phyloP scores from a whole-genome alignment of 208 protist species.

The Angomonas desouzai region DNA sequence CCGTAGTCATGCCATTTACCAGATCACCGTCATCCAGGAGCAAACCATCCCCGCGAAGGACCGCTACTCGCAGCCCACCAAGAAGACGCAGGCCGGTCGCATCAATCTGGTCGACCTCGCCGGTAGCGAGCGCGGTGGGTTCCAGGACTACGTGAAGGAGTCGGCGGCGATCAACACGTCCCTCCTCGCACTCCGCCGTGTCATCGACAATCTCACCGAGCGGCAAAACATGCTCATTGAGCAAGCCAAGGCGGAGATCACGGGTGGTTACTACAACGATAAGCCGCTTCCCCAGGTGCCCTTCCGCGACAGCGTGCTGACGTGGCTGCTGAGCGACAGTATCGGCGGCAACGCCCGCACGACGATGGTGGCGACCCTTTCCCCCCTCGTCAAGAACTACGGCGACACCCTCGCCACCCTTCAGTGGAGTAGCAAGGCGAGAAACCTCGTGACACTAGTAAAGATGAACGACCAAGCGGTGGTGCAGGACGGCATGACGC shows the following conservation, averaged over 20 bases:
- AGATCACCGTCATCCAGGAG: conserved; percentile 82
- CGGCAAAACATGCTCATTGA: conserved; percentile 89
- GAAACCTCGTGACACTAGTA: conserved; percentile 84
- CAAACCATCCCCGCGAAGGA: conserved; percentile 61
- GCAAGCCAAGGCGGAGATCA: conserved; percentile 75
- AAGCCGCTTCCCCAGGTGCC: conserved; percentile 83
- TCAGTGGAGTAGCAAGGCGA: conserved; percentile 88
- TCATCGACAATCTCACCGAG: conserved; percentile 87
- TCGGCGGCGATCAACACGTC: conserved; percentile 90
- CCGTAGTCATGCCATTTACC: conserved; percentile 89
- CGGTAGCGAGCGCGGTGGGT: conserved; percentile 86
- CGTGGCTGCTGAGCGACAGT: conserved; percentile 88
- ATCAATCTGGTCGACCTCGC: conserved; percentile 91
- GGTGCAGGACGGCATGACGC: conserved; percentile 65
- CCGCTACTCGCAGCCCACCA: conserved; percentile 52
- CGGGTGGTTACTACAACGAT: conserved; percentile 50
- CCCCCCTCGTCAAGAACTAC: conserved; percentile 87
- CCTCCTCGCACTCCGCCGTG: conserved; percentile 75
- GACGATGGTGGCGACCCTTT: conserved; percentile 89
- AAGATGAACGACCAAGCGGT: conserved; percentile 85
- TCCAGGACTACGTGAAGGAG: conserved; percentile 89
- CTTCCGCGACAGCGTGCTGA: conserved; percentile 87
- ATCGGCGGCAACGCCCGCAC: conserved; percentile 90
- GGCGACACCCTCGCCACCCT: conserved; percentile 85
- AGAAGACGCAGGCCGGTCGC: conserved; percentile 64